A percentile compares a stretch with the other conserved stretches of the same genome.
These are phyloP conservation scores for Hymenoscyphus infarciens DNA, from an alignment of 2,329 filamentous ascomycete genomes.

Conservation along the genomic window DNA sequence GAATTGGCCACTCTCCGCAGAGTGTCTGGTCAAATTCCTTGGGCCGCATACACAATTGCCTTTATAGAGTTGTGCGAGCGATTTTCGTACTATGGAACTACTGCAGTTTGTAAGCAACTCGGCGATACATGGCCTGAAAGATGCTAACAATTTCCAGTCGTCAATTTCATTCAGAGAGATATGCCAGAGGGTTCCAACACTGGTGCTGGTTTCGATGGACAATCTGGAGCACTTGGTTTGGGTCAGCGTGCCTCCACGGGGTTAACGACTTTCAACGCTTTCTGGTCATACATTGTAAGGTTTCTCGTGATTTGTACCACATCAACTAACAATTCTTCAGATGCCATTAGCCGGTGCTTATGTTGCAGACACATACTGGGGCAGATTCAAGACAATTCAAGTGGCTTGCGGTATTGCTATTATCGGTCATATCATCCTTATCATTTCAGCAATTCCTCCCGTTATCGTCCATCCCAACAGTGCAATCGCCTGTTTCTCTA, in stretches of 20 bases:
- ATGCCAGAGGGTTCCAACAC: conserved; percentile 12
- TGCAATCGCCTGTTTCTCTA: conserved; percentile 48
- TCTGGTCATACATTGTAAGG: conserved; percentile 45
- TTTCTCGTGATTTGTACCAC: not conserved
- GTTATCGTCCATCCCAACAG: conserved; percentile 39
- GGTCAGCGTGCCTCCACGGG: conserved; percentile 49
- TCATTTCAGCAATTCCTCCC: conserved; percentile 51
- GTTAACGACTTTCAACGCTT: conserved; percentile 46
- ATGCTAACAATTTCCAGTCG: not conserved
- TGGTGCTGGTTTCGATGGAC: conserved; percentile 10
- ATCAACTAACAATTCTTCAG: not conserved
- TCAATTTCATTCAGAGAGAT: conserved; percentile 14
- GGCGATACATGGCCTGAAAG: not conserved
- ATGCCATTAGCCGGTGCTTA: conserved; percentile 50
- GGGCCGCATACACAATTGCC: conserved; percentile 46
- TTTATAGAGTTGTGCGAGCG: conserved; percentile 63
- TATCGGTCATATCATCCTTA: conserved; percentile 51
- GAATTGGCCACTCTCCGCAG: conserved; percentile 29
- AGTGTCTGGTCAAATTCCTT: conserved; percentile 29
- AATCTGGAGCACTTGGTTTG: conserved; percentile 43
- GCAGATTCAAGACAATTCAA: conserved; percentile 60
- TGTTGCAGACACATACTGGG: conserved; percentile 55
- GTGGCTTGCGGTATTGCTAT: conserved; percentile 43
- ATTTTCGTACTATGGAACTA: conserved; percentile 61
- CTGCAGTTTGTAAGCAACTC: conserved; percentile 51